Percentiles rank a stretch among this genome's conserved stretches.
These are phyloP conservation scores for Diddensiella caesifluorescens DNA, from an alignment of 805 yeast species.

Conservation along the genomic window DNA sequence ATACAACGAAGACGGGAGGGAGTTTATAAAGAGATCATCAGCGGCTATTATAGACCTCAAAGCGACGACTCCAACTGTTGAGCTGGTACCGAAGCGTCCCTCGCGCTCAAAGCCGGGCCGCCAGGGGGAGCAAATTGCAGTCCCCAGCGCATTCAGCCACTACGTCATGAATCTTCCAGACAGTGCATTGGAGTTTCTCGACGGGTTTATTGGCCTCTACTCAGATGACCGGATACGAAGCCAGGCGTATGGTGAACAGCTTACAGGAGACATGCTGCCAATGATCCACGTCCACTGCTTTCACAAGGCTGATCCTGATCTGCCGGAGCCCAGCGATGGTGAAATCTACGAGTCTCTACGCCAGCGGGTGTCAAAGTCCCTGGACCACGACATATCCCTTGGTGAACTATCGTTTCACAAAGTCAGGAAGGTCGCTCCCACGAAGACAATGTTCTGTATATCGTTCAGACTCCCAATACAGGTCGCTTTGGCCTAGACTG, in stretches of 20 bases:
- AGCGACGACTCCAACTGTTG: conserved; percentile 28
- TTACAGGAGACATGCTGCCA: conserved; percentile 42
- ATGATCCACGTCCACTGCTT: conserved; percentile 87
- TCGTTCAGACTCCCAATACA: conserved; percentile 55
- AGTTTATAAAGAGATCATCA: conserved; percentile 63
- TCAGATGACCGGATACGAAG: conserved; percentile 27
- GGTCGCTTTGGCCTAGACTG: conserved; percentile 30
- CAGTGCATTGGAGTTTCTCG: conserved; percentile 76
- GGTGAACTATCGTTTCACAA: conserved; percentile 59
- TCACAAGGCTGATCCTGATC: conserved; percentile 76
- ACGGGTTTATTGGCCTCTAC: conserved; percentile 73
- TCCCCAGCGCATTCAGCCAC: conserved; percentile 56
- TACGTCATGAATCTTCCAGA: conserved; percentile 97
- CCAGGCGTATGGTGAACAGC: conserved; percentile 13
- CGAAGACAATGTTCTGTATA: conserved; percentile 93
- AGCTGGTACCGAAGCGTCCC: conserved; percentile 24
- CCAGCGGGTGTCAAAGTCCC: conserved; percentile 42
- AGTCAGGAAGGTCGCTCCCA: conserved; percentile 93
- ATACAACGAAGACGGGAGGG: conserved; percentile 75
- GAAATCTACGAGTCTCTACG: conserved; percentile 65
- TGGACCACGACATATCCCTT: conserved; percentile 43
- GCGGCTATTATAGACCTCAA: conserved; percentile 45
- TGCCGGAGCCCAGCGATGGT: conserved; percentile 64
- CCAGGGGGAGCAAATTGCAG: conserved; percentile 29
- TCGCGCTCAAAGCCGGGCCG: conserved; percentile 35